Conservation (phyloP, 306 rosid species). For the Cicer pinnatifidum region DNA sequence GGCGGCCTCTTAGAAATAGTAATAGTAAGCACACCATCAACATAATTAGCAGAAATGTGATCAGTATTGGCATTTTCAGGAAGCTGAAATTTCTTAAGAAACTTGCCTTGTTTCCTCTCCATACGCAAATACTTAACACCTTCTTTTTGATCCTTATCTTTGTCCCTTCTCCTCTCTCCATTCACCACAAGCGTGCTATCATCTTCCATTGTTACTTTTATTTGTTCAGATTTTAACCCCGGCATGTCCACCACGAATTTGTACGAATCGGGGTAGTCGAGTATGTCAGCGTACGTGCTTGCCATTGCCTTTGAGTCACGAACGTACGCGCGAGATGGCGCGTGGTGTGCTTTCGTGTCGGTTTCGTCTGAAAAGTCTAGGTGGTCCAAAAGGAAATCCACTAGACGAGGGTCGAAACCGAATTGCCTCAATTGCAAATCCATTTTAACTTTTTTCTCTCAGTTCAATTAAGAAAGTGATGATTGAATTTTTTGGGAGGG, state of each 20-base stretch:
- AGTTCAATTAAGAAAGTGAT: too few relatives aligned
- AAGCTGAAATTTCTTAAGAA: slow-evolving; percentile 54
- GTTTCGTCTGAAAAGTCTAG: slow-evolving; percentile 52
- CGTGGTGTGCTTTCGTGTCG: slow-evolving; percentile 22
- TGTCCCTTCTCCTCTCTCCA: slow-evolving; percentile 62
- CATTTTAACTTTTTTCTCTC: background rate
- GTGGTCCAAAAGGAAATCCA: slow-evolving; percentile 51
- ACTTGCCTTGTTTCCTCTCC: slow-evolving; percentile 65
- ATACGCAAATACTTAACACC: slow-evolving; percentile 45
- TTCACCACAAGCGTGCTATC: slow-evolving; percentile 40
- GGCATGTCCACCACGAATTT: slow-evolving; percentile 52
- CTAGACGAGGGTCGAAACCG: slow-evolving; percentile 43
- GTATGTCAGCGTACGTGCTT: slow-evolving; percentile 45
- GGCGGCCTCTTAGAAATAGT: slow-evolving; percentile 49
- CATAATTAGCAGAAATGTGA: slow-evolving; percentile 46
- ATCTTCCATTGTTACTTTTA: slow-evolving; percentile 47
- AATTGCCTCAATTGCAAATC: slow-evolving; percentile 31
- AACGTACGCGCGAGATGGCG: slow-evolving; percentile 50
- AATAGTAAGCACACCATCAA: slow-evolving; percentile 57
- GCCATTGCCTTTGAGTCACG: slow-evolving; percentile 53
- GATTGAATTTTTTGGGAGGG: too few relatives aligned
- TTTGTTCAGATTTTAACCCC: slow-evolving; percentile 44
- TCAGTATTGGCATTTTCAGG: slow-evolving; percentile 51
- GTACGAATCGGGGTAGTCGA: slow-evolving; percentile 45
- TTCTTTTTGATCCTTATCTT: slow-evolving; percentile 39